These are phyloP conservation scores for Diutina neorugosa DNA, from an alignment of 1,139 yeast species.

Conservation along the genomic window DNA sequence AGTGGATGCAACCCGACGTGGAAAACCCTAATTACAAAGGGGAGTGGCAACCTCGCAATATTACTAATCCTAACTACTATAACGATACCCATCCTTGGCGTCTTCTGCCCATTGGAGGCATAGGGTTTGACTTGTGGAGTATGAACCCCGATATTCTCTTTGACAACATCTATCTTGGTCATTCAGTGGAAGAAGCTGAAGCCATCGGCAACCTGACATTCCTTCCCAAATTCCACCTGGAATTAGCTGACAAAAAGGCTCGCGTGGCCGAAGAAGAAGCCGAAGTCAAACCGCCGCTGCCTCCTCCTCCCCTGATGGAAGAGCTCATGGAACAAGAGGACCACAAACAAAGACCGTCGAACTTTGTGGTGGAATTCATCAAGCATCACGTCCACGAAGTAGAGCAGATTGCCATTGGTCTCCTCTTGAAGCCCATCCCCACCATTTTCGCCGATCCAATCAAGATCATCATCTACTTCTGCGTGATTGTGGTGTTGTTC, in stretches of 20 bases:
- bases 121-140: slow-evolving; percentile 89
- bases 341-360: neutral
- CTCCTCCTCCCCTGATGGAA: neutral
- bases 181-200: slow-evolving; percentile 74
- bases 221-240: slow-evolving; percentile 47
- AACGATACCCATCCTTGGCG: slow-evolving; percentile 25
- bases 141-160: slow-evolving; percentile 66
- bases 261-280: neutral
- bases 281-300: neutral
- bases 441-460: neutral
- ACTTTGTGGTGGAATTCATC: neutral
- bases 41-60: slow-evolving; percentile 57
- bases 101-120: slow-evolving; percentile 54
- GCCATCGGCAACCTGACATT: slow-evolving; percentile 67
- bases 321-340: neutral
- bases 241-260: slow-evolving; percentile 14
- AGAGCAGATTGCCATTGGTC: neutral
- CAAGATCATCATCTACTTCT: neutral
- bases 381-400: neutral
- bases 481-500: neutral
- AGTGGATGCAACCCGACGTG: slow-evolving; percentile 60
- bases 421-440: slow-evolving; percentile 1
- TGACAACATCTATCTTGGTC: slow-evolving; percentile 80
- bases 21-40: slow-evolving; percentile 73
- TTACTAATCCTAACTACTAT: slow-evolving; percentile 59